These are phyloP conservation scores for Amanita pallidorosea DNA, from an alignment of 768 basidiomycete genomes.

Conservation along the genomic window DNA sequence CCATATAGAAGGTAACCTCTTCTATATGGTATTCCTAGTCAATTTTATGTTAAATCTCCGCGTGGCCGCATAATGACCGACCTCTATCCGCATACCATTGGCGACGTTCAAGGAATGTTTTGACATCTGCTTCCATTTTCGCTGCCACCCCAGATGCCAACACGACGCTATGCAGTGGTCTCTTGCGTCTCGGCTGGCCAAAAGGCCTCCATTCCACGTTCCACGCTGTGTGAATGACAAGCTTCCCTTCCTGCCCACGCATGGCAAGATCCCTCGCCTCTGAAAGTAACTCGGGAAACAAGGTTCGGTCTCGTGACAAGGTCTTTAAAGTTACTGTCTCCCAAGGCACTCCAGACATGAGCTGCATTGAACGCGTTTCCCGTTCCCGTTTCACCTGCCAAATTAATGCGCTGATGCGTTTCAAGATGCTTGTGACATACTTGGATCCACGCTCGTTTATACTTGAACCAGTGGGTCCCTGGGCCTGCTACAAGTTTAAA, in stretches of 20 bases:
- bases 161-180: slow-evolving; percentile 84
- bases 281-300: slow-evolving; percentile 71
- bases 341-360: slow-evolving; percentile 91
- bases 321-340: slow-evolving; percentile 94
- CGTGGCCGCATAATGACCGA: slow-evolving; percentile 19
- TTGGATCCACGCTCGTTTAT: slow-evolving; percentile 93
- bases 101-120: slow-evolving; percentile 70
- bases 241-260: slow-evolving; percentile 81
- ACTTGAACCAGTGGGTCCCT: slow-evolving; percentile 88
- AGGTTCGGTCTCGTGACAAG: slow-evolving; percentile 70
- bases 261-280: slow-evolving; percentile 90
- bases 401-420: slow-evolving; percentile 7
- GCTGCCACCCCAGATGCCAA: slow-evolving; percentile 77
- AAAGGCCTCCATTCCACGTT: slow-evolving; percentile 95
- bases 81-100: slow-evolving; percentile 98
- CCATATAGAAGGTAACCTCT: slow-evolving; percentile 93
- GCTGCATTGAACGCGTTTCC: slow-evolving; percentile 84
- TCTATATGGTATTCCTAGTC: slow-evolving; percentile 87
- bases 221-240: slow-evolving; percentile 95
- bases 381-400: slow-evolving; percentile 86
- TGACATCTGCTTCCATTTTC: slow-evolving; percentile 71
- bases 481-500: slow-evolving; percentile 96
- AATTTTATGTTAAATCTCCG: slow-evolving; percentile 5
- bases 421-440: slow-evolving; percentile 26
- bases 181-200: slow-evolving; percentile 80